Percentiles rank a stretch among this genome's conserved stretches.
Conservation (phyloP, 441 rosid species). For the Erodium trifolium region DNA sequence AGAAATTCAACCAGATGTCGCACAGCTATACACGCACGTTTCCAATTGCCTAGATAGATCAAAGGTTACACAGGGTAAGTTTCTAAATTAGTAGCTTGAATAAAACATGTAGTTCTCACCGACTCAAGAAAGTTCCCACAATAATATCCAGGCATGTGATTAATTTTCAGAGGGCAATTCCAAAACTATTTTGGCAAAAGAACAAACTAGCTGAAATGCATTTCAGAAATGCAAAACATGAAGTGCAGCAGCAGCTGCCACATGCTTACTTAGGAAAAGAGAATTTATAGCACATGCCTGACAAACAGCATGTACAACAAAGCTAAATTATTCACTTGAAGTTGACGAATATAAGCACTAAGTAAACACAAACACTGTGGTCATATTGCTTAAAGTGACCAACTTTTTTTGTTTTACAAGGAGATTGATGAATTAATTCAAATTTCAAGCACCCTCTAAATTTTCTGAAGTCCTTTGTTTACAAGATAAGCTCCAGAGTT, state of each 20-base stretch:
- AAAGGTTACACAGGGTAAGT: constrained; percentile 33
- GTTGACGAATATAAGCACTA: neutral
- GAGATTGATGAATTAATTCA: neutral
- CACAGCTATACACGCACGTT: constrained; percentile 68
- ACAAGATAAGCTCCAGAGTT: neutral
- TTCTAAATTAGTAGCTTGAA: constrained; percentile 24
- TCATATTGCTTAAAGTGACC: neutral
- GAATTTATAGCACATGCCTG: neutral
- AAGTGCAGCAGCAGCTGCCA: constrained; percentile 4
- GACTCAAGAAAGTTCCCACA: constrained; percentile 11
- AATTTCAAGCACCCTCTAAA: neutral
- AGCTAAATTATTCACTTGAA: neutral
- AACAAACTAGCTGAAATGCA: neutral
- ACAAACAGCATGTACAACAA: neutral
- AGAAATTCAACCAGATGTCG: constrained; percentile 66
- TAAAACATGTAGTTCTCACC: constrained; percentile 22
- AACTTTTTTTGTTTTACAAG: neutral
- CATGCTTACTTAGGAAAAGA: neutral
- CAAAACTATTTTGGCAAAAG: neutral
- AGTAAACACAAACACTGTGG: neutral
- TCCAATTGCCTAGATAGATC: constrained; percentile 80
- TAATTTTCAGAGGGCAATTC: neutral
- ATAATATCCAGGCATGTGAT: neutral
- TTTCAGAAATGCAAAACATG: neutral
- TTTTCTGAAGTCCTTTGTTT: neutral